These are phyloP conservation scores for Quercus variabilis DNA, from an alignment of 306 rosid genomes.

Conservation along the genomic window DNA sequence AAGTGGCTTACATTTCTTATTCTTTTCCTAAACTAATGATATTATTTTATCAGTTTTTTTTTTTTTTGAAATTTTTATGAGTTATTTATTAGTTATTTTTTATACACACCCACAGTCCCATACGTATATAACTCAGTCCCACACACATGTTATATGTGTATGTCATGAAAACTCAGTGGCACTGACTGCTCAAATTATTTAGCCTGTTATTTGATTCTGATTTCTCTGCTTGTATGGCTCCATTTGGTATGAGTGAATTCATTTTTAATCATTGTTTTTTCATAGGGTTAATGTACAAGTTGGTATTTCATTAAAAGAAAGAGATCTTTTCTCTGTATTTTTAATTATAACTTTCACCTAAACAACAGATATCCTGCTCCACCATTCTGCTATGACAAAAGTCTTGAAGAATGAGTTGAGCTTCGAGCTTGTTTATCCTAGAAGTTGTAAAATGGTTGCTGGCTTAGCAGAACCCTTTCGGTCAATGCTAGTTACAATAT, in stretches of 20 bases:
- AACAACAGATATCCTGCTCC: background rate
- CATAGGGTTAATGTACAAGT: background rate
- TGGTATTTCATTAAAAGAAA: too few relatives aligned
- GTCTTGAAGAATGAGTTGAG: background rate
- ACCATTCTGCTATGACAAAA: background rate
- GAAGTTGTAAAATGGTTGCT: background rate
- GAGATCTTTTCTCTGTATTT: background rate
- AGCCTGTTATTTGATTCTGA: background rate
- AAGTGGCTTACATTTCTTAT: background rate
- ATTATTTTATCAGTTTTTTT: too few relatives aligned
- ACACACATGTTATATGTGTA: too few relatives aligned
- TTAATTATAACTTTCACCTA: background rate
- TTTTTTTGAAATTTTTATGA: too few relatives aligned
- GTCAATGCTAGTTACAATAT: background rate
- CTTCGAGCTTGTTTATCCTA: background rate
- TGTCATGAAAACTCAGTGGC: too few relatives aligned
- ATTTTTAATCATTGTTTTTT: background rate
- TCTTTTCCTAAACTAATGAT: background rate
- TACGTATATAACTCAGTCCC: too few relatives aligned
- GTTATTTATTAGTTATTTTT: too few relatives aligned
- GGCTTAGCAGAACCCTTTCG: background rate
- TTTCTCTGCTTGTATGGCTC: background rate
- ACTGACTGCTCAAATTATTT: background rate
- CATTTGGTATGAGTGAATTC: background rate
- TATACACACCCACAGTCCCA: too few relatives aligned